Conservation (phyloP, 371 early-diverging fungal genomes). For the Saksenaea oblongispora region DNA sequence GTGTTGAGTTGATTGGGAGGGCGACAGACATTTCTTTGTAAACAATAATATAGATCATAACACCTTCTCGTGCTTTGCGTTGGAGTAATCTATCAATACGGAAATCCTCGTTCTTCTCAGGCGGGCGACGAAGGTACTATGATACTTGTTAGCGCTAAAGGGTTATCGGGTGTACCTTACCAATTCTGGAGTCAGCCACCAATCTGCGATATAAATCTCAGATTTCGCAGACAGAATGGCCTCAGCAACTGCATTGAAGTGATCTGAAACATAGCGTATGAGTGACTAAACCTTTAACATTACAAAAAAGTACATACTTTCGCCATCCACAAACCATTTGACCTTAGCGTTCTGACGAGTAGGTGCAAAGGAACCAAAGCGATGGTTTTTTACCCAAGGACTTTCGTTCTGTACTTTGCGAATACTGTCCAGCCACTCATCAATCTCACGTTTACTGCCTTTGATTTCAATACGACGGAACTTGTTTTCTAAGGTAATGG, state of each 20-base stretch:
- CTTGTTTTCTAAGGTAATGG: constrained; percentile 53
- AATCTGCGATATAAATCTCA: constrained; percentile 87
- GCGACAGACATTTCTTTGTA: constrained; percentile 90
- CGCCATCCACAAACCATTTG: constrained; percentile 84
- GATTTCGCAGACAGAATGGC: constrained; percentile 76
- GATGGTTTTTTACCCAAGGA: constrained; percentile 71
- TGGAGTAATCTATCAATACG: constrained; percentile 83
- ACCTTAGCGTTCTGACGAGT: constrained; percentile 66
- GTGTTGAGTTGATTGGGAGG: constrained; percentile 76
- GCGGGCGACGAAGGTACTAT: constrained; percentile 79
- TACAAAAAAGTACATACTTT: constrained; percentile 33
- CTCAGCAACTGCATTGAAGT: constrained; percentile 81
- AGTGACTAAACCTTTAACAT: too few species aligned
- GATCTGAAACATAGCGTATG: constrained; percentile 48
- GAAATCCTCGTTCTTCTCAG: constrained; percentile 71
- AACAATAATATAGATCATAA: constrained; percentile 86
- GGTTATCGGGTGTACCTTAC: constrained; percentile 24
- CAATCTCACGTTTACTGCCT: constrained; percentile 60
- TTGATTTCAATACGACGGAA: constrained; percentile 69
- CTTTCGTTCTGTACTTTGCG: constrained; percentile 59
- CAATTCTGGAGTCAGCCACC: constrained; percentile 90
- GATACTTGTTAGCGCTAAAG: not conserved
- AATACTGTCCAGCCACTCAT: constrained; percentile 69
- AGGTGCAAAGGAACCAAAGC: constrained; percentile 83
- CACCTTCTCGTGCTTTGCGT: constrained; percentile 85